Percentiles rank a stretch among this genome's conserved stretches.
Conservation (phyloP, 106 monocot genomes). For the Xerophyta viscosa region DNA sequence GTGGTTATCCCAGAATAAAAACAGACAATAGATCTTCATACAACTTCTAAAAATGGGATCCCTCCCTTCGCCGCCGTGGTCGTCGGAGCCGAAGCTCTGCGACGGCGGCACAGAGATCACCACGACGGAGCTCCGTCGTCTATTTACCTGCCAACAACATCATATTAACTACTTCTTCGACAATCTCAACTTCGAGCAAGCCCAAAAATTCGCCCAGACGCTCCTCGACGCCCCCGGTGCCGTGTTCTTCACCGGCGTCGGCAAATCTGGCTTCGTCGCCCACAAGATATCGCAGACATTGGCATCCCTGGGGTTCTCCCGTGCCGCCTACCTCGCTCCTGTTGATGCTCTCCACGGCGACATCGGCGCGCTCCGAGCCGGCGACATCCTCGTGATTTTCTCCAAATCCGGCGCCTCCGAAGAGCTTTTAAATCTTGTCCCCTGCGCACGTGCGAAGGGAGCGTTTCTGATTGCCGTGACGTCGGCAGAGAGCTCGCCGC, state of each 20-base stretch:
- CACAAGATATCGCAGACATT: slow-evolving; percentile 63
- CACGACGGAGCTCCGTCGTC: slow-evolving; percentile 30
- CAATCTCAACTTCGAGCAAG: slow-evolving; percentile 45
- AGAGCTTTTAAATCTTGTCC: slow-evolving; percentile 59
- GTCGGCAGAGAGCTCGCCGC: slow-evolving; percentile 40
- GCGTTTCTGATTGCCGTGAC: slow-evolving; percentile 62
- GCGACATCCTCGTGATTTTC: slow-evolving; percentile 59
- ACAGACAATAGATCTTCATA: too few relatives aligned
- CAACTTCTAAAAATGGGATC: slow-evolving; percentile 28
- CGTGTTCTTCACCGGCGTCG: slow-evolving; percentile 77
- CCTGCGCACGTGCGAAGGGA: slow-evolving; percentile 68
- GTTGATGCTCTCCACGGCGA: slow-evolving; percentile 88
- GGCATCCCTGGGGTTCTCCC: slow-evolving; percentile 64
- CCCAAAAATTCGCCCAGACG: slow-evolving; percentile 45
- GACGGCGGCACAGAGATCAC: not conserved
- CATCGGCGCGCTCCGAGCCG: slow-evolving; percentile 55
- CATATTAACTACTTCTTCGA: slow-evolving; percentile 74
- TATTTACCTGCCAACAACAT: slow-evolving; percentile 51
- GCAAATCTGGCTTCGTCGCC: slow-evolving; percentile 81
- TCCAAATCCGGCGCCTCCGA: slow-evolving; percentile 89
- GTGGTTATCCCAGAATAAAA: too few relatives aligned
- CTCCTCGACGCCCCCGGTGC: slow-evolving; percentile 49
- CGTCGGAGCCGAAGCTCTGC: not conserved
- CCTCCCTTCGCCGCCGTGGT: not conserved
- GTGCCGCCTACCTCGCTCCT: slow-evolving; percentile 60